Evolutionary conservation across 345 rosid species (phyloP), one percentile per base, ranked within the genome.

Genomic region (Mercurialis annua): DNA sequence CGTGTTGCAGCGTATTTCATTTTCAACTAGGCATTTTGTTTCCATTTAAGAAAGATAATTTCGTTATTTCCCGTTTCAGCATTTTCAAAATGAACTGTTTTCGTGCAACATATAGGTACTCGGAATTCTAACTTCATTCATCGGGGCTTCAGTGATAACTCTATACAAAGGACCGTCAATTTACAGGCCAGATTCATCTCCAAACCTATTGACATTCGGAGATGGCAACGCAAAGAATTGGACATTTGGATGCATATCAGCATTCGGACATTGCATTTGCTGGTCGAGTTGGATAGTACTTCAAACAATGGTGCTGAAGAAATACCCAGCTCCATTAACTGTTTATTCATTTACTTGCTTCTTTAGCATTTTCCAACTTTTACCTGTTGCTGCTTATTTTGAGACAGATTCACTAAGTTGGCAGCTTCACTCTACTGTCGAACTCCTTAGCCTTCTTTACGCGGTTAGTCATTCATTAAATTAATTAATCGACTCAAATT

Each of bases 271-370:
- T 61, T 87, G 92, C 76, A 77, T 92, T 20, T 86, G 88, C n/a
- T 92, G 98, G 98, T 86, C 98, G 20, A 71, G 82, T 71, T 92
- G 98, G 96, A 88, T 92, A 50, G 96, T 92, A 68, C 76, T 92
- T 34, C 98, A 92, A 42, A 80, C 88, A 54, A 85, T 89, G 0
- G 59, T 89, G 66, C 77, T 92, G 49, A 92, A 87, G 76, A 89
- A 82, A 63, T 92, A 86, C 79, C 98, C 96, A 0, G 90, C 96
- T 77, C 85, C 88, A 10, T 87, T 89, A 68, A 82, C 94, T 0
- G 87, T 92, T 33, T 68, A 86, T 62, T 86, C 96, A 0, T 89
- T 68, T 70, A 71, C 92, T 49, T 92, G 93, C 82, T 62, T 85
- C 73, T 92, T 89, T 18, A 84, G 94, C 5, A 80, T 87, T 26